Conservation (phyloP, 768 basidiomycete species). For the Saitozyma sp. region DNA sequence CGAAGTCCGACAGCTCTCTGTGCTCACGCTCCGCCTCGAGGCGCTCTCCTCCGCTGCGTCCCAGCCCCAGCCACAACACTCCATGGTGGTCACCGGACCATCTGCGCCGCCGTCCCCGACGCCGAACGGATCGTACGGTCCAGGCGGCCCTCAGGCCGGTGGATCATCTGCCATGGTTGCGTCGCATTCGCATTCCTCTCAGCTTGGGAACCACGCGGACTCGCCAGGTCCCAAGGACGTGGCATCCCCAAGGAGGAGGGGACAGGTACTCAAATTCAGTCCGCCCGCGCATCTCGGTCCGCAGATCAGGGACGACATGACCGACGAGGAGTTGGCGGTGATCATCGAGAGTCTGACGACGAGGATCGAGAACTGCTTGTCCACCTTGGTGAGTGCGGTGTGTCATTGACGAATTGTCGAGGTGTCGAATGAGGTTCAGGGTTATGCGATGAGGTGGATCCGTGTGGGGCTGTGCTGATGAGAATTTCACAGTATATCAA, state of each 20-base stretch:
- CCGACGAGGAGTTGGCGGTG: slow-evolving; percentile 69
- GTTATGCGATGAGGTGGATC: not conserved
- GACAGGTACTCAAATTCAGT: slow-evolving; percentile 38
- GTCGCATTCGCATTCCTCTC: not conserved
- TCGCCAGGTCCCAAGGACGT: slow-evolving; percentile 53
- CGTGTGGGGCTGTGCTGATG: not conserved
- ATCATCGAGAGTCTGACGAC: slow-evolving; percentile 74
- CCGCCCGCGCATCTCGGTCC: slow-evolving; percentile 55
- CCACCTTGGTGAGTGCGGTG: slow-evolving; percentile 46
- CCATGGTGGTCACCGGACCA: too few relatives aligned
- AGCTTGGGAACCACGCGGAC: slow-evolving; percentile 3
- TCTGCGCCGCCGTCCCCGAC: not conserved
- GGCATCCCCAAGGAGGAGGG: slow-evolving; percentile 55
- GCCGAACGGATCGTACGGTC: not conserved
- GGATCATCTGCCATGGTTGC: not conserved
- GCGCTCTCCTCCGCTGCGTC: slow-evolving; percentile 55
- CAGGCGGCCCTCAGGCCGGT: not conserved
- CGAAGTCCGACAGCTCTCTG: slow-evolving; percentile 71
- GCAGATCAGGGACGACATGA: slow-evolving; percentile 65
- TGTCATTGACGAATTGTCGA: not conserved
- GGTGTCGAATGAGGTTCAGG: not conserved
- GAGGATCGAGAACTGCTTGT: slow-evolving; percentile 73
- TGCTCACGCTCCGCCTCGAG: slow-evolving; percentile 76
- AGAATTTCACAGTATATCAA: slow-evolving; percentile 42
- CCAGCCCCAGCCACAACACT: too few relatives aligned